Percentiles rank a stretch among this genome's conserved stretches.
Conservation (phyloP, 495 filamentous ascomycete genomes). For the Neurospora intermedia region DNA sequence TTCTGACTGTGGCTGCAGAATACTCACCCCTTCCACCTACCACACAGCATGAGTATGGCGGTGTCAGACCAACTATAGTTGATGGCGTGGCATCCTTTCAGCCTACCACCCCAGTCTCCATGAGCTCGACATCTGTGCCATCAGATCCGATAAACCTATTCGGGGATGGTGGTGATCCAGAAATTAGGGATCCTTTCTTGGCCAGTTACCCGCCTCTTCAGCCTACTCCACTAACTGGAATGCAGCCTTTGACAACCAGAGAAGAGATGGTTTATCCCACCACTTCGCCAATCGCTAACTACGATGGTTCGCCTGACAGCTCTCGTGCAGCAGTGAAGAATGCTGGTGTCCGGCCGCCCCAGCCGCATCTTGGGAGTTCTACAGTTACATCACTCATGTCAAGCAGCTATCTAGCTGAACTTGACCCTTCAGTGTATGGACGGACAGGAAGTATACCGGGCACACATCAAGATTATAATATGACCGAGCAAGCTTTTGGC, state of each 20-base stretch:
- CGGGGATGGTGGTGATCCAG: conserved; percentile 21
- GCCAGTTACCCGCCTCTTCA: conserved; percentile 31
- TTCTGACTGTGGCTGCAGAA: conserved; percentile 10
- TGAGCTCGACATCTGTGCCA: conserved; percentile 9
- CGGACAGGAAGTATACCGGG: background rate
- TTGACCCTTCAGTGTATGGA: conserved; percentile 5
- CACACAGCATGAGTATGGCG: conserved; percentile 23
- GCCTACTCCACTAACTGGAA: conserved; percentile 22
- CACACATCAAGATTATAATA: conserved; percentile 4
- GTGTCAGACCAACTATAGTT: conserved; percentile 18
- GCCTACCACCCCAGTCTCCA: conserved; percentile 14
- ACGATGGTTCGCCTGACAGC: conserved; percentile 10
- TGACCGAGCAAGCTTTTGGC: conserved; percentile 3
- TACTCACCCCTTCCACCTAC: conserved; percentile 24
- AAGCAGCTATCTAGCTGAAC: conserved; percentile 1
- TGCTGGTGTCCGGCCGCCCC: conserved; percentile 3
- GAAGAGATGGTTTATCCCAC: conserved; percentile 39
- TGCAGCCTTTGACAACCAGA: conserved; percentile 26
- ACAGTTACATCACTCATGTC: conserved; percentile 3
- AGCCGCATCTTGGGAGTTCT: conserved; percentile 1
- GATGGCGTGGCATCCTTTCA: conserved; percentile 18
- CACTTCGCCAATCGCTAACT: conserved; percentile 17
- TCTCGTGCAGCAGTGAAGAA: background rate
- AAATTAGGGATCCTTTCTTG: conserved; percentile 25
- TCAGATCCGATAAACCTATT: conserved; percentile 19